These are phyloP conservation scores for Pleurotus eryngii DNA, from an alignment of 768 basidiomycete species.

Conservation along the genomic window DNA sequence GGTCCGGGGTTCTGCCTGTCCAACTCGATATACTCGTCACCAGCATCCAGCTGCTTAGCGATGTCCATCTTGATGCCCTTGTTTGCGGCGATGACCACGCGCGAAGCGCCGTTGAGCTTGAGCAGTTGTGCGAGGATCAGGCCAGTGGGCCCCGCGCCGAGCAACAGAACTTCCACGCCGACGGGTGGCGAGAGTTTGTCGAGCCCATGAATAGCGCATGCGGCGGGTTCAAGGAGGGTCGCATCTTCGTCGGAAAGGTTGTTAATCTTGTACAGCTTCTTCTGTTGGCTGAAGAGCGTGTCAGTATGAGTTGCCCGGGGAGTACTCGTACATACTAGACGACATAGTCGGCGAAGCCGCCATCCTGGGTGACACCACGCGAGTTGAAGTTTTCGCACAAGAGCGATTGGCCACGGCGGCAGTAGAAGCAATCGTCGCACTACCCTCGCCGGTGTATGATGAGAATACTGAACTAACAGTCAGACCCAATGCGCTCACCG, in stretches of 20 bases:
- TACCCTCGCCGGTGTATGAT: constrained; percentile 21
- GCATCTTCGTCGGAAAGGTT: constrained; percentile 87
- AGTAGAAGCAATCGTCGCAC: constrained; percentile 87
- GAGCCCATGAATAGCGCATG: constrained; percentile 89
- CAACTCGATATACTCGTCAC: constrained; percentile 83
- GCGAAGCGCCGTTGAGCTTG: constrained; percentile 80
- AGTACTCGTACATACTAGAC: constrained; percentile 54
- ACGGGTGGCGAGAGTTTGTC: constrained; percentile 83
- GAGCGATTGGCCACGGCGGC: constrained; percentile 77
- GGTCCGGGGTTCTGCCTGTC: constrained; percentile 69
- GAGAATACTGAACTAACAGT: constrained; percentile 4
- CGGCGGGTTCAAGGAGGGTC: constrained; percentile 84
- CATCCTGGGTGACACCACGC: constrained; percentile 75
- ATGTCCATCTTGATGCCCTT: constrained; percentile 90
- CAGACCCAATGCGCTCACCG: constrained; percentile 27
- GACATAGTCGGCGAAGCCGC: constrained; percentile 90
- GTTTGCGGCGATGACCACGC: constrained; percentile 83
- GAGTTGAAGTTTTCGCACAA: constrained; percentile 84
- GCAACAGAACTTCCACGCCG: constrained; percentile 78
- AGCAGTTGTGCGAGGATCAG: constrained; percentile 85
- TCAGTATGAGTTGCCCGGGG: not conserved
- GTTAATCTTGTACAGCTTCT: constrained; percentile 84
- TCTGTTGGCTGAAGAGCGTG: constrained; percentile 31
- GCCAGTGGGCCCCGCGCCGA: constrained; percentile 91
- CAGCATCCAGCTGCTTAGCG: constrained; percentile 74